These are phyloP conservation scores for Amylocystis lapponica DNA, from an alignment of 768 basidiomycete genomes.

Conservation along the genomic window DNA sequence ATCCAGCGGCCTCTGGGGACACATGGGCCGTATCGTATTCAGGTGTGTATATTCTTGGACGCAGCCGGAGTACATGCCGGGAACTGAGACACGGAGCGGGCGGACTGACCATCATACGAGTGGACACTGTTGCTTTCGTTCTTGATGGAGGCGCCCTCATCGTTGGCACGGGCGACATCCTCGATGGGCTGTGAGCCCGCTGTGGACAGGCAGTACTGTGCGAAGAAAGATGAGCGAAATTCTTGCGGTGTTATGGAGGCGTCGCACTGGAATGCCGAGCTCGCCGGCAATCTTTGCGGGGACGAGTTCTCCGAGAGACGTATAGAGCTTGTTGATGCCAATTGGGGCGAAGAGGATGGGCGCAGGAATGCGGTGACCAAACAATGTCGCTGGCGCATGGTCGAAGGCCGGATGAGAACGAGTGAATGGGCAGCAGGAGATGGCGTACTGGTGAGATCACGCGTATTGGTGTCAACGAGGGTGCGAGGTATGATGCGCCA, in stretches of 20 bases:
- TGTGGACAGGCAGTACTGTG: conserved; percentile 45
- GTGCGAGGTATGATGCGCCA: conserved; percentile 53
- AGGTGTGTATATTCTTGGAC: neutral
- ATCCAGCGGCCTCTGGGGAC: neutral
- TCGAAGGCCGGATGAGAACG: neutral
- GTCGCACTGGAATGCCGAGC: conserved; percentile 34
- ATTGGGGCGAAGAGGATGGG: conserved; percentile 53
- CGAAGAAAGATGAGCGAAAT: neutral
- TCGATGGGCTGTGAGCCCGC: conserved; percentile 46
- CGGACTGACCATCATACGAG: conserved; percentile 21
- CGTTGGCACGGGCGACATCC: conserved; percentile 44
- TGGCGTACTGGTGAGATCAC: conserved; percentile 39
- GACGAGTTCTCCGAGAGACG: conserved; percentile 38
- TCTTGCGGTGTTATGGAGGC: too few species aligned
- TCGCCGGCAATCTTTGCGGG: conserved; percentile 44
- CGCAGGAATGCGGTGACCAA: conserved; percentile 42
- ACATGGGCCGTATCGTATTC: neutral
- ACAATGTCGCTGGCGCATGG: conserved; percentile 33
- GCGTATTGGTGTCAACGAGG: conserved; percentile 45
- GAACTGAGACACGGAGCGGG: neutral
- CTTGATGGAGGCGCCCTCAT: conserved; percentile 30
- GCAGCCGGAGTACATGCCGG: too few species aligned
- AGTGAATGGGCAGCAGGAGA: neutral
- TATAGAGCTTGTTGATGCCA: conserved; percentile 49
- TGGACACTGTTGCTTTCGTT: conserved; percentile 35